phyloP scores from a whole-genome alignment of 129 eudicot genomes.

The Arctium minus region DNA sequence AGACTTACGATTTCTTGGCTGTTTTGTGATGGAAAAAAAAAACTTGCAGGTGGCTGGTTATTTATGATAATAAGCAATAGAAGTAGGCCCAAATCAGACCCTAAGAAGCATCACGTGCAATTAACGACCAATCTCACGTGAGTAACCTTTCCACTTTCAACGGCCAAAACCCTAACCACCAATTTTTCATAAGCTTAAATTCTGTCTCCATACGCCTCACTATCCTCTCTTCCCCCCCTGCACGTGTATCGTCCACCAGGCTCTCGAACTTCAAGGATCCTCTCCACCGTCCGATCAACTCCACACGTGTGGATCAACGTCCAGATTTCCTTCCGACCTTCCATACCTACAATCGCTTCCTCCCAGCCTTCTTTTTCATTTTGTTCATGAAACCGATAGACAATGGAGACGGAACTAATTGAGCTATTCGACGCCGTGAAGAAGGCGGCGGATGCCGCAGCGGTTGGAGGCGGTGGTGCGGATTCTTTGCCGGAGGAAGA shows the following conservation, averaged over 20 bases:
- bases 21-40: too few species aligned
- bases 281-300: slow-evolving; percentile 30
- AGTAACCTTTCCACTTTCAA: slow-evolving; percentile 1
- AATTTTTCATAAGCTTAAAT: slow-evolving; percentile 2
- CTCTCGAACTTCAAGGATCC: slow-evolving; percentile 22
- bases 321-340: background rate
- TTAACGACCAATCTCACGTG: slow-evolving; percentile 21
- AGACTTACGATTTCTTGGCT: too few species aligned
- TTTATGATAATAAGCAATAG: background rate
- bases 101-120: slow-evolving; percentile 17
- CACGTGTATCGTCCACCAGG: slow-evolving; percentile 8
- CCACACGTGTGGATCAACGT: slow-evolving; percentile 21
- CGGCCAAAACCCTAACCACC: slow-evolving; percentile 30
- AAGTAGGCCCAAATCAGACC: slow-evolving; percentile 7
- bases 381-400: slow-evolving; percentile 1
- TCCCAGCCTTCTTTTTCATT: background rate
- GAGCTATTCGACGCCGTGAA: slow-evolving; percentile 72
- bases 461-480: slow-evolving; percentile 6
- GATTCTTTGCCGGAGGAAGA: slow-evolving; percentile 62
- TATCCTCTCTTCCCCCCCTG: background rate
- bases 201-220: background rate
- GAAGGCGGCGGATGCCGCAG: slow-evolving; percentile 73
- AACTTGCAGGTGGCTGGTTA: too few species aligned
- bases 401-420: slow-evolving; percentile 70
- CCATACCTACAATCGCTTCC: background rate